Evolutionary conservation across 2,329 filamentous ascomycete species (phyloP).

Genomic region (Trichoderma brevicompactum): DNA sequence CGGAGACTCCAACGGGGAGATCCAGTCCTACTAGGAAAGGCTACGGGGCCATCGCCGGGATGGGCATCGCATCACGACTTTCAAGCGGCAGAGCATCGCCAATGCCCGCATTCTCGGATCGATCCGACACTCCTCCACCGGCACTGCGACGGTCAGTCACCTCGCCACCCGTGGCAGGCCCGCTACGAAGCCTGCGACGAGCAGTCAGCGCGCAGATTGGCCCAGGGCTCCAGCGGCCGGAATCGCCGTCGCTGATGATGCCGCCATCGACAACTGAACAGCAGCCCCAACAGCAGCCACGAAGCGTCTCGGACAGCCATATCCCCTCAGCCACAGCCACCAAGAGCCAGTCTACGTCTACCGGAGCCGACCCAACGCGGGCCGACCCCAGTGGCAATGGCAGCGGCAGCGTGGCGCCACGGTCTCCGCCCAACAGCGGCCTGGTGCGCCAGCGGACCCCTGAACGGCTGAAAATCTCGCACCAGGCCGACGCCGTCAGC

Average conservation of each 20-base stretch:
- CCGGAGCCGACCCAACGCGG: constrained; percentile 29
- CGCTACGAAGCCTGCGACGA: constrained; percentile 11
- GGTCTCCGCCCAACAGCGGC: constrained; percentile 59
- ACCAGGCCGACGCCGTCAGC: constrained; percentile 61
- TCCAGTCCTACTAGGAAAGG: constrained; percentile 35
- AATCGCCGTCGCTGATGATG: constrained; percentile 8
- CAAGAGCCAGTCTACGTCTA: background rate
- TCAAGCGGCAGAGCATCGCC: constrained; percentile 17
- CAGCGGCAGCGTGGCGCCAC: constrained; percentile 36
- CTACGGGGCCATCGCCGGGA: constrained; percentile 37
- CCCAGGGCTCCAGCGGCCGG: constrained; percentile 18
- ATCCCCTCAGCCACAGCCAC: constrained; percentile 27
- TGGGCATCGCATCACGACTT: constrained; percentile 15
- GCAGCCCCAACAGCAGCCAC: constrained; percentile 10
- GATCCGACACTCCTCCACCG: constrained; percentile 11
- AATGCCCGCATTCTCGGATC: constrained; percentile 25
- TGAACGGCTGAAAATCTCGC: constrained; percentile 52
- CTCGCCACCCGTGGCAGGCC: constrained; percentile 13
- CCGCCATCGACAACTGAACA: background rate
- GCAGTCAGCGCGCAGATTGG: constrained; percentile 17
- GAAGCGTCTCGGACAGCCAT: constrained; percentile 47
- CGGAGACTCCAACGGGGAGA: constrained; percentile 27
- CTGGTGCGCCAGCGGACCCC: constrained; percentile 57
- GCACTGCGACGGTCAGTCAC: constrained; percentile 16
- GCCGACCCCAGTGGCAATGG: constrained; percentile 32